Base-by-base conservation (phyloP, 306 rosid genomes). In the Herpetospermum pedunculosum region DNA sequence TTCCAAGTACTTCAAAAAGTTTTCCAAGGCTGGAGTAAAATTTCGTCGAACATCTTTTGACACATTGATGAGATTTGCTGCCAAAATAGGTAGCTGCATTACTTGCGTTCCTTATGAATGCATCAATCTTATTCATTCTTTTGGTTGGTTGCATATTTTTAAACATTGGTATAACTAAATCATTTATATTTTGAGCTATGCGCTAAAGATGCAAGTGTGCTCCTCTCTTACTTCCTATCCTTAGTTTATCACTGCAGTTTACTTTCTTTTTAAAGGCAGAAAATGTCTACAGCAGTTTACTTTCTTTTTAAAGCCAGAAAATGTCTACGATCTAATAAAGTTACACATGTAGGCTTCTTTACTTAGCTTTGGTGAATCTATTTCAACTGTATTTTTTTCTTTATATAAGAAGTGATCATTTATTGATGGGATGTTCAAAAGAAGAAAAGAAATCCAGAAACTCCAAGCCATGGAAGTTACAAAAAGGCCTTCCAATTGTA, bases 61-160 rank as follows among this genome's bases (percentile, higher is more conserved):
- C 43, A 82, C 74, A 41, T 89, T 88, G 96, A 88, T 92, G 92
- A 78, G 83, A 21, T 89, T 88, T 70, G 95, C 97, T 84, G 81
- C 95, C 29, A 94, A 84, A 78, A 87, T 80, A 80, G 97, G 99
- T 85, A 67, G 43, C 60, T 60, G 71, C 34, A 13, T 43, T 65
- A 60, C 52, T 34, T 50, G 40, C 13, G 2, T 71, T 48, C 18
- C 32, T 48, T 11, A 34, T 63, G 26, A 35, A 60, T 7, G 2
- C 4, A 62, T 38, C 19, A 65, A 35, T 38, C 16, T 38, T 65
- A 38, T 43, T 68, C 11, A 44, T 43, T 68, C 54, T 68, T 25
- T 68, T 68, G 23, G 37, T 68, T 43, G 13, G 21, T 26, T 43
- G 52, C 73, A 19, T 43, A 23, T 26, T 67, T 67, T 9, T 40